Evolutionary conservation across 352 stramenopile genomes (phyloP), one percentile per base, ranked within the genome.

Genomic region (Globisporangium rhizosaccharum): DNA sequence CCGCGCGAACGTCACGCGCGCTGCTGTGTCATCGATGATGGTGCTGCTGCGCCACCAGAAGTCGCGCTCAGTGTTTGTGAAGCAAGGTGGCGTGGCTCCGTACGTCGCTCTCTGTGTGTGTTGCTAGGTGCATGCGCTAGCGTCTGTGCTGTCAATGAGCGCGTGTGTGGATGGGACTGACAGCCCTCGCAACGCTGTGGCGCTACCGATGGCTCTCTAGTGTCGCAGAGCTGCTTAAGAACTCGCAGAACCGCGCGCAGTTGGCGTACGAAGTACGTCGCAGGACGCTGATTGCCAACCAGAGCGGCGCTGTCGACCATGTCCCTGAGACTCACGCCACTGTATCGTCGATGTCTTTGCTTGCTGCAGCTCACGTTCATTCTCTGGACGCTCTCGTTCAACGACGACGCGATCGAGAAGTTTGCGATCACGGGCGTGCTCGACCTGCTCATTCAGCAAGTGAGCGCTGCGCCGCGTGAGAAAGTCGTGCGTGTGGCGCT

Each of bases 401-500:
- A 71, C 51, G 68, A 90, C 33, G 82, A 90, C 62, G 85, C 83
- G 12, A 68, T 94, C 53, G 83, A 91, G 37, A 90, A 88, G 51
- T 92, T 96, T 59, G 78, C 75, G 10, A 68, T 67, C 39, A 73
- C 72, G 5, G 87, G 87, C 45, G 73, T 81, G 15, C 70, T 94
- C 46, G 75, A 89, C 58, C 69, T 73, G 18, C 65, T 94, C 36
- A 82, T 93, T n/a, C 72, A 89, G 56, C 79, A 92, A 63, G 86
- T 94, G 36, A 84, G 85, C n/a, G 83, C 90, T n/a, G 95, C 96
- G n/a, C 95, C 92, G 26, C 87, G 93, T 59, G 94, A 98, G 61
- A 99, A 99, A 73, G 93, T 99, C 46, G 92, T 98, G 48, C 92
- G 96, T 49, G 95, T 99, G 7, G 87, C 92, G 25, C 71, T 99